phyloP scores from a whole-genome alignment of 306 rosid species.

The Adenanthera pavonina region DNA sequence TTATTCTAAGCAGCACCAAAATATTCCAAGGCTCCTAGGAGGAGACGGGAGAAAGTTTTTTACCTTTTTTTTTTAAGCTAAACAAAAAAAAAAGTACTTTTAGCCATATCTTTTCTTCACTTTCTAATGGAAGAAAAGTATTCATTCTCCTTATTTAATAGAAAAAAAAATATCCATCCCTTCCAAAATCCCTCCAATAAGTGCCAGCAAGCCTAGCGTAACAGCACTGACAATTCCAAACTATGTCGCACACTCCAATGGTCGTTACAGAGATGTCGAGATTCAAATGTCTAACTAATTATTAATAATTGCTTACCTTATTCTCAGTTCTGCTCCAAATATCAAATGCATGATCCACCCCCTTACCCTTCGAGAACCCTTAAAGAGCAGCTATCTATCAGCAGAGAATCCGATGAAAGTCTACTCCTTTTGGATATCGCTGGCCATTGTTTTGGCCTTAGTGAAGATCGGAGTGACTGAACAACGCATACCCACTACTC shows the following conservation, averaged over 20 bases:
- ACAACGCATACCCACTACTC: constrained; percentile 68
- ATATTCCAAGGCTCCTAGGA: too few relatives aligned
- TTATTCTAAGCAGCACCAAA: neutral
- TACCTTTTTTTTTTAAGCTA: too few relatives aligned
- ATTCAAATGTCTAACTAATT: constrained; percentile 25
- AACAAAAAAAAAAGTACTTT: too few relatives aligned
- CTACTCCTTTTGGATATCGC: constrained; percentile 39
- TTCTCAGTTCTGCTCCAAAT: constrained; percentile 20
- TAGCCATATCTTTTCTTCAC: too few relatives aligned
- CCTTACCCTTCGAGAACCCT: neutral
- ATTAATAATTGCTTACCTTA: neutral
- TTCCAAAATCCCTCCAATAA: too few relatives aligned
- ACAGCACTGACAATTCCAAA: neutral
- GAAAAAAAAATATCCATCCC: too few relatives aligned
- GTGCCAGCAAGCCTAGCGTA: neutral
- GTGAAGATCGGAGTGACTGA: constrained; percentile 42
- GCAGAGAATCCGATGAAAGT: constrained; percentile 42
- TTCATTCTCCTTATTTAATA: too few relatives aligned
- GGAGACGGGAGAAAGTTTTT: too few relatives aligned
- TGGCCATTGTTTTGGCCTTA: constrained; percentile 40
- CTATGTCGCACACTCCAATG: constrained; percentile 44
- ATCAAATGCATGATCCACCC: neutral
- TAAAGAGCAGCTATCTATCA: neutral
- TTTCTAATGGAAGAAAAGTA: too few relatives aligned
- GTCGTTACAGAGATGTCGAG: constrained; percentile 20